These are phyloP conservation scores for Talaromyces sp. DNA, from an alignment of 2,329 filamentous ascomycete species.

Conservation along the genomic window DNA sequence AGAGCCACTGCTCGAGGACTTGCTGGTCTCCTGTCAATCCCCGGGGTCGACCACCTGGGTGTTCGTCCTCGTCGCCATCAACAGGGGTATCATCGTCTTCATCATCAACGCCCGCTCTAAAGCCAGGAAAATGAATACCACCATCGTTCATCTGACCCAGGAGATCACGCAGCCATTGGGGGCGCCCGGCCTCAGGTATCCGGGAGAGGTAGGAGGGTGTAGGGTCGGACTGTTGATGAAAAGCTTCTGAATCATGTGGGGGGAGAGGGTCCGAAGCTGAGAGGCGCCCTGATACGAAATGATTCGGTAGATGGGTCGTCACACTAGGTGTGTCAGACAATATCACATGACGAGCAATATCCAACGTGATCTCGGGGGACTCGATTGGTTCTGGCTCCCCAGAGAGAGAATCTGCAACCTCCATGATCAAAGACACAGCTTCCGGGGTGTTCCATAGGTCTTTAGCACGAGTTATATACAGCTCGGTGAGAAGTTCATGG, in stretches of 20 bases:
- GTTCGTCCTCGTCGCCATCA: conserved; percentile 7
- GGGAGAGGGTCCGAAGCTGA: conserved; percentile 84
- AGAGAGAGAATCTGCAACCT: conserved; percentile 63
- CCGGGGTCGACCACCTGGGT: conserved; percentile 15
- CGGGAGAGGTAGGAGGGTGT: conserved; percentile 35
- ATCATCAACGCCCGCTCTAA: conserved; percentile 20
- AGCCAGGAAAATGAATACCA: conserved; percentile 29
- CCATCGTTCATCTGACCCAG: conserved; percentile 40
- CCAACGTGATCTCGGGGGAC: conserved; percentile 51
- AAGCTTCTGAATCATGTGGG: conserved; percentile 57
- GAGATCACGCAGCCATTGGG: conserved; percentile 41
- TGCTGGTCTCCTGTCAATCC: conserved; percentile 31
- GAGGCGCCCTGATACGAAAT: conserved; percentile 64
- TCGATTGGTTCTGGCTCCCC: conserved; percentile 48
- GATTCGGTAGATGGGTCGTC: conserved; percentile 68
- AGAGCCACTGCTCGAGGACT: conserved; percentile 37
- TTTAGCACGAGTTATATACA: conserved; percentile 76
- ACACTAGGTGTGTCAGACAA: conserved; percentile 74
- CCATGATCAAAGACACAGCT: conserved; percentile 67
- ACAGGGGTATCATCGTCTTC: conserved; percentile 16
- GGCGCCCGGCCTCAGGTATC: conserved; percentile 35
- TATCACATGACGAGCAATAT: conserved; percentile 75
- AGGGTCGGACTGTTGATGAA: conserved; percentile 38
- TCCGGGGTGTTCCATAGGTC: conserved; percentile 85
- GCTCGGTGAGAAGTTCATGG: conserved; percentile 70